Evolutionary conservation across 148 eudicot species (phyloP), one percentile per base, ranked within the genome.

Genomic region (Nyssa sinensis): DNA sequence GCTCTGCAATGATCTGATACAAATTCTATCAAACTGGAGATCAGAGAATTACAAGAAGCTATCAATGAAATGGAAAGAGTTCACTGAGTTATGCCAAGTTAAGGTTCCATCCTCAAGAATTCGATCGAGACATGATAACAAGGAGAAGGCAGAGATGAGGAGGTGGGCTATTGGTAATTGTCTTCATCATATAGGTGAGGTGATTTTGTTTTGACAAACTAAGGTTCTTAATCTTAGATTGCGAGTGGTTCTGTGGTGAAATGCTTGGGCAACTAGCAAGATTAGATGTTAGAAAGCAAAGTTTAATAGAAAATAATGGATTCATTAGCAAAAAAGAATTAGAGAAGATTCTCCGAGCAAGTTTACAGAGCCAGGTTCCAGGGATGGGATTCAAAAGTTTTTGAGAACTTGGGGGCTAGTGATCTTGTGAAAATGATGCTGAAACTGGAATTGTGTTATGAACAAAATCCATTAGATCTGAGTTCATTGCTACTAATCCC

Each of bases 181-280:
- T 77, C 91, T 95, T 66, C 97, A 92, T 87, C 83, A 86, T 58
- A 85, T 90, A 72, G 96, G 98, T 0, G 98, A 90, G 74, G 85
- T 92, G 66, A 89, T 95, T 67, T n/a, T 95, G 92, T 78, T 95
- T 95, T 74, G 89, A 92, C 60, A 93, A 90, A 68, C 78, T 88
- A 0, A 91, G 91, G 47, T 73, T 89, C 53, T 47, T 95, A 47
- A 86, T 95, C 72, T 73, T 95, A 67, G 97, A 95, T 73, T 87
- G 77, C 60, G 92, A 89, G 80, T 95, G 98, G 98, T 92, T 92
- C 77, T 90, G 85, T 61, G 88, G 85, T 57, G 96, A 90, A 76
- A 89, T 95, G 64, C 76, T 92, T 0, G 90, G 92, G 49, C 94
- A 81, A 51, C 74, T 95, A 57, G 77, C 80, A 33, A 80, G 75